These are phyloP conservation scores for Phyllosticta paracitricarpa DNA, from an alignment of 2,329 filamentous ascomycete genomes.

Conservation along the genomic window DNA sequence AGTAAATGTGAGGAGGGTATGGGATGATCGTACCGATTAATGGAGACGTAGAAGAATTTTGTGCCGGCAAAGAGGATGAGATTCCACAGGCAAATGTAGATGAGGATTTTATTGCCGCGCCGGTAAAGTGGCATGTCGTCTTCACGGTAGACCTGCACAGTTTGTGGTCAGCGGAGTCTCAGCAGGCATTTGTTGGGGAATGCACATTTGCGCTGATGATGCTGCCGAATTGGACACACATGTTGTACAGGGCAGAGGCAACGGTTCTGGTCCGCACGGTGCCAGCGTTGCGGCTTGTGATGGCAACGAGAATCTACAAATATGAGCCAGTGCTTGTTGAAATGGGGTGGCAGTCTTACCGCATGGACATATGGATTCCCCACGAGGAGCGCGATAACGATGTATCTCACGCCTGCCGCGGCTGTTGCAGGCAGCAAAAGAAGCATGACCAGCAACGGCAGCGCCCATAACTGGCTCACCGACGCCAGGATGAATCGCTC, in stretches of 20 bases:
- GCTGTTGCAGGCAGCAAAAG: slow-evolving; percentile 24
- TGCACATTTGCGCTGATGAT: slow-evolving; percentile 24
- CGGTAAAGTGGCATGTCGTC: slow-evolving; percentile 46
- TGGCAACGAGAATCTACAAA: slow-evolving; percentile 44
- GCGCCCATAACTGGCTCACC: slow-evolving; percentile 31
- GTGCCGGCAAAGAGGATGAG: slow-evolving; percentile 39
- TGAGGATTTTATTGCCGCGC: slow-evolving; percentile 42
- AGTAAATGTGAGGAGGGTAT: slow-evolving; percentile 11
- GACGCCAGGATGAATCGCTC: slow-evolving; percentile 41
- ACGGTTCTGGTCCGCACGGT: slow-evolving; percentile 53
- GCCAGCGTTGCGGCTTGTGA: slow-evolving; percentile 53
- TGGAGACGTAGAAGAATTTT: slow-evolving; percentile 42
- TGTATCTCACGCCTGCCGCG: slow-evolving; percentile 29
- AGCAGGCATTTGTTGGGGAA: slow-evolving; percentile 2
- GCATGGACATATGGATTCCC: slow-evolving; percentile 41
- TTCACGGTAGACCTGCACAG: slow-evolving; percentile 37
- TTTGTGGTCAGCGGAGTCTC: slow-evolving; percentile 16
- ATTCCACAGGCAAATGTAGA: slow-evolving; percentile 38
- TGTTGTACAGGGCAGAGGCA: slow-evolving; percentile 54
- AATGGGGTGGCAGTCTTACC: neutral
- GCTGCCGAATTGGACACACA: slow-evolving; percentile 31
- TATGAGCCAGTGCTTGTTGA: neutral
- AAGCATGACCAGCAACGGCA: slow-evolving; percentile 32
- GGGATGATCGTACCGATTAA: slow-evolving; percentile 26
- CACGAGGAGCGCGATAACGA: slow-evolving; percentile 28